These are phyloP conservation scores for Solanum chacoense DNA, from an alignment of 305 asterid genomes.

Conservation along the genomic window DNA sequence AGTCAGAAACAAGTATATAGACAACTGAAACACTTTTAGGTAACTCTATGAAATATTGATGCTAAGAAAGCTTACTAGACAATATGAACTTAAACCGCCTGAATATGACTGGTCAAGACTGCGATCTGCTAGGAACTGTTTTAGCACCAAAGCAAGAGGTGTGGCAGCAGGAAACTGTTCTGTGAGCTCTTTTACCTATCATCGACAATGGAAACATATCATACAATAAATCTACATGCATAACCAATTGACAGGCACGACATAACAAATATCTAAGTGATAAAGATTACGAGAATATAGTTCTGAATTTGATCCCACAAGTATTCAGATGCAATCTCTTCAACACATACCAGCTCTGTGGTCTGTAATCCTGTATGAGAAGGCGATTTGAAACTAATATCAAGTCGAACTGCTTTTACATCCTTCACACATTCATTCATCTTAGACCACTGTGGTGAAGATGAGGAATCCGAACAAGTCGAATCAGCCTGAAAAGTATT, in stretches of 20 bases:
- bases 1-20: background rate
- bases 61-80: constrained; percentile 54
- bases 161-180: constrained; percentile 87
- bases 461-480: constrained; percentile 29
- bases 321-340: constrained; percentile 5
- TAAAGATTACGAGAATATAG: background rate
- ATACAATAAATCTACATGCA: background rate
- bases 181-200: constrained; percentile 87
- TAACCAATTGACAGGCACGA: background rate
- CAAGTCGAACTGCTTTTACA: constrained; percentile 80
- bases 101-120: constrained; percentile 95
- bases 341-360: constrained; percentile 72
- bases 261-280: constrained; percentile 7
- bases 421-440: constrained; percentile 33
- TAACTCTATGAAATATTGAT: background rate
- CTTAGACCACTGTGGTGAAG: constrained; percentile 35
- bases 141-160: constrained; percentile 88
- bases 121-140: constrained; percentile 98
- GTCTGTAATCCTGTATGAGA: constrained; percentile 98
- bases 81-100: constrained; percentile 95
- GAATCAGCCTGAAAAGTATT: constrained; percentile 40
- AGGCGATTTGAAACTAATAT: constrained; percentile 95
- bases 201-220: background rate
- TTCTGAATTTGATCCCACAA: constrained; percentile 6
- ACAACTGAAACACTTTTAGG: background rate